Evolutionary conservation across 345 rosid genomes (phyloP).

Genomic region (Syzygium oleosum): DNA sequence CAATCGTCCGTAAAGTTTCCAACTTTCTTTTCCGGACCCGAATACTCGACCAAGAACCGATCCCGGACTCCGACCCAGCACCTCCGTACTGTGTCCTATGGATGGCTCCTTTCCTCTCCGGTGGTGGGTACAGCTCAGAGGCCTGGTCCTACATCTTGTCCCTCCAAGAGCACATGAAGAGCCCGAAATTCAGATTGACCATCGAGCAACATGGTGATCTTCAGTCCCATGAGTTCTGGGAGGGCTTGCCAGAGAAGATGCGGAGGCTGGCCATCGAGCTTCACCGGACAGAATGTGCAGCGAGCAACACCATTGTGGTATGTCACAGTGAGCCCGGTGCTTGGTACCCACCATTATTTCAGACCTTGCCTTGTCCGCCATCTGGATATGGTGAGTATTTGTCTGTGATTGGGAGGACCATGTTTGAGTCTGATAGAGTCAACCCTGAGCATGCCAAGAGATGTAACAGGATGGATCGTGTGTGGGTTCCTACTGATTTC

Average conservation of each 20-base stretch:
- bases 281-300: constrained; percentile 34
- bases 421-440: constrained; percentile 85
- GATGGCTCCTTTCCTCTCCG: constrained; percentile 93
- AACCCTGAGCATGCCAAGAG: constrained; percentile 49
- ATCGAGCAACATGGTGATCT: constrained; percentile 77
- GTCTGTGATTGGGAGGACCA: constrained; percentile 70
- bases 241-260: constrained; percentile 45
- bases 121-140: constrained; percentile 94
- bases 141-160: constrained; percentile 77
- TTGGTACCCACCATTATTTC: constrained; percentile 80
- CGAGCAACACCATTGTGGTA: constrained; percentile 58
- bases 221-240: constrained; percentile 55
- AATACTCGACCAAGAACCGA: constrained; percentile 2
- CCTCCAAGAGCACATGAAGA: constrained; percentile 22
- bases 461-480: constrained; percentile 64
- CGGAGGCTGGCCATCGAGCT: constrained; percentile 39
- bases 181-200: constrained; percentile 41
- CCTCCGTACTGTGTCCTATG: constrained; percentile 59
- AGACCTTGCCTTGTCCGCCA: constrained; percentile 78
- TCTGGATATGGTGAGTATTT: constrained; percentile 36
- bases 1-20: constrained; percentile 16
- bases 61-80: not conserved
- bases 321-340: constrained; percentile 97
- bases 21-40: constrained; percentile 5
- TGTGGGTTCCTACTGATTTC: constrained; percentile 91